Evolutionary conservation across 805 yeast genomes (phyloP).

Genomic region (Yarrowia yakushimensis): DNA sequence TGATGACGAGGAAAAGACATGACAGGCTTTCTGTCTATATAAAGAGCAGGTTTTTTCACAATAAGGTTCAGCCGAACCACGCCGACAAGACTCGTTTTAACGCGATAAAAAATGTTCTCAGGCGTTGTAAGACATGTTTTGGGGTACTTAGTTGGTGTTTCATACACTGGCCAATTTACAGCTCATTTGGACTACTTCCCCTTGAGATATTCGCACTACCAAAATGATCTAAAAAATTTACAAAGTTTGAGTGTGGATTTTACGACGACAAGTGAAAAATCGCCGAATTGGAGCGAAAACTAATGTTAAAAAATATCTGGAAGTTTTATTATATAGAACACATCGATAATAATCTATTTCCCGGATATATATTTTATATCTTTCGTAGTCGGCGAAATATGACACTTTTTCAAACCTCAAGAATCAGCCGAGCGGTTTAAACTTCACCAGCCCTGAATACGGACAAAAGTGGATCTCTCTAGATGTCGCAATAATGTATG

Average conservation of each 20-base stretch:
- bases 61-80: not conserved
- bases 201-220: not conserved
- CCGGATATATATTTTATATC: not conserved
- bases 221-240: not conserved
- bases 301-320: too few species aligned
- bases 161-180: not conserved
- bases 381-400: not conserved
- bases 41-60: conserved; percentile 11
- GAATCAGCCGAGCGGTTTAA: not conserved
- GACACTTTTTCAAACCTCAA: not conserved
- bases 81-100: not conserved
- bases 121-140: too few species aligned
- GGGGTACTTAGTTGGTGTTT: too few species aligned
- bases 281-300: too few species aligned
- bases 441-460: not conserved
- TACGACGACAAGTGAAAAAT: not conserved
- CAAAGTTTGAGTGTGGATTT: not conserved
- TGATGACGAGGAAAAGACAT: conserved; percentile 3
- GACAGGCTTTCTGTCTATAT: not conserved
- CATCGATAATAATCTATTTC: too few species aligned
- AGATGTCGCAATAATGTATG: too few species aligned
- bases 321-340: too few species aligned
- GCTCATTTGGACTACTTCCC: not conserved
- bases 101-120: not conserved
- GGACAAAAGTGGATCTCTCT: not conserved